Percentiles rank a stretch among this genome's conserved stretches.
These are phyloP conservation scores for Vinca minor DNA, from an alignment of 257 asterid species.

Conservation along the genomic window DNA sequence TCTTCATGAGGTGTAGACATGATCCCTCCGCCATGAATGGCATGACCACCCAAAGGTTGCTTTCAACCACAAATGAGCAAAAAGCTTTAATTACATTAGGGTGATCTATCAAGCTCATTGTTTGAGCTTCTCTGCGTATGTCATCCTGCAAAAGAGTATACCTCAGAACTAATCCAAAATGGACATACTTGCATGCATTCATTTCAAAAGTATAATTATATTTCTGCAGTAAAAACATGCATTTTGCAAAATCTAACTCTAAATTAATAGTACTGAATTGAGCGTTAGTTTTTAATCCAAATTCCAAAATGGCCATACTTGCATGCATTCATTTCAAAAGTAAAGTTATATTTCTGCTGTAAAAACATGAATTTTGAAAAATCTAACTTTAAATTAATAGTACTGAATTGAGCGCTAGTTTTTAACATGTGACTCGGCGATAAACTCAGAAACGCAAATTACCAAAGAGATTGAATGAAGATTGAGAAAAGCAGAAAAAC, in stretches of 20 bases:
- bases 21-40: constrained; percentile 98
- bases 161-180: neutral
- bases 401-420: neutral
- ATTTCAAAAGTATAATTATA: neutral
- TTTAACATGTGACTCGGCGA: neutral
- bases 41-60: constrained; percentile 97
- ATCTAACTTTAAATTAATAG: neutral
- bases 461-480: neutral
- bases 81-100: constrained; percentile 82
- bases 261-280: neutral
- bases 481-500: neutral
- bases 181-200: neutral
- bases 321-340: neutral
- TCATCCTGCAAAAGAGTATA: constrained; percentile 58
- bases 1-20: constrained; percentile 95
- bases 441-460: neutral
- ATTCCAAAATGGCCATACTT: neutral
- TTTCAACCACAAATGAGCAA: constrained; percentile 93
- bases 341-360: neutral
- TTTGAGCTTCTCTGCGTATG: constrained; percentile 95
- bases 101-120: constrained; percentile 86
- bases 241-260: neutral
- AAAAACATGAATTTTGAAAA: neutral
- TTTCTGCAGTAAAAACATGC: neutral
- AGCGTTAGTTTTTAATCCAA: no score